phyloP scores from a whole-genome alignment of 192 early-diverging fungal genomes.

The Backusella circina region DNA sequence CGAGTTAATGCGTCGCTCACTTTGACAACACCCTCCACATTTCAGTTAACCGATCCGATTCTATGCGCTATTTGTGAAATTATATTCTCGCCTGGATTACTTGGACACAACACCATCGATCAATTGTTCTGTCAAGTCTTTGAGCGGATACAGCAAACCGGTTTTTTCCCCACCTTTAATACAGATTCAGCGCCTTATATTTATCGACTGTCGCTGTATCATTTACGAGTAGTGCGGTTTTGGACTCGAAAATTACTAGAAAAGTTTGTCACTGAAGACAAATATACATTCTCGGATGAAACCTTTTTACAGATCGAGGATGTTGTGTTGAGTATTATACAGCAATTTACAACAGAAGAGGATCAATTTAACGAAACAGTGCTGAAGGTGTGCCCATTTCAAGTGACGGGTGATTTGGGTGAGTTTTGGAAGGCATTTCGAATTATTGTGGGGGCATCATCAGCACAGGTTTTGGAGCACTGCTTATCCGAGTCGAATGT shows the following conservation, averaged over 20 bases:
- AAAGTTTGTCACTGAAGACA: background rate
- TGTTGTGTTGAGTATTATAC: background rate
- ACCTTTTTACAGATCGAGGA: background rate
- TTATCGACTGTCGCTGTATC: conserved; percentile 9
- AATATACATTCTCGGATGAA: background rate
- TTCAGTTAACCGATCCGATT: background rate
- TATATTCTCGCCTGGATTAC: conserved; percentile 4
- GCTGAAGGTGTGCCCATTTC: background rate
- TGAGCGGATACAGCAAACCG: conserved; percentile 15
- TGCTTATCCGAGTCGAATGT: background rate
- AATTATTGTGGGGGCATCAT: background rate
- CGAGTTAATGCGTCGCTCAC: background rate
- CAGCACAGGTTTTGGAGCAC: background rate
- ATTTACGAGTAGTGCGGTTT: conserved; percentile 9
- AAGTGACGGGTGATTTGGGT: conserved; percentile 4
- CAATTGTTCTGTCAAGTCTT: conserved; percentile 8
- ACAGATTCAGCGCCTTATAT: background rate
- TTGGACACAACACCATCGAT: background rate
- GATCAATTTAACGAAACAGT: background rate
- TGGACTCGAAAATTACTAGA: conserved; percentile 27
- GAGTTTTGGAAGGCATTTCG: conserved; percentile 27
- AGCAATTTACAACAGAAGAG: background rate
- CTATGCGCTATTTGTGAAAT: conserved; percentile 25
- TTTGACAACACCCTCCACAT: background rate
- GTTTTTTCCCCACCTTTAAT: background rate